Evolutionary conservation across 1,284 basidiomycete species (phyloP), one percentile per base, ranked within the genome.

Genomic region (Ustilago vetiveriae): DNA sequence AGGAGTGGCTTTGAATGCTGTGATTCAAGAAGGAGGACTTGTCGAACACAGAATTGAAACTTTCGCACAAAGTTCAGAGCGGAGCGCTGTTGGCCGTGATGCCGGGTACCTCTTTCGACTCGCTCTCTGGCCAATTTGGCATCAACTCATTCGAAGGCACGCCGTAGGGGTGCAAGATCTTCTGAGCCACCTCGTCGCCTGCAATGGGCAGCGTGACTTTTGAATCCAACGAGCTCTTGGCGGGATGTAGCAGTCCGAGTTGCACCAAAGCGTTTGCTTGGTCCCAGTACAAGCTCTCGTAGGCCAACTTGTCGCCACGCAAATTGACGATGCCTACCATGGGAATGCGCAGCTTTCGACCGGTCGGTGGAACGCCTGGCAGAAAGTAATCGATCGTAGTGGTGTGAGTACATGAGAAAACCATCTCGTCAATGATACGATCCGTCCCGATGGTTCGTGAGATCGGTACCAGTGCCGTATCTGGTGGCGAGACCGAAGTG

Each of bases 281-380:
- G 23, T 66, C 63, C 56, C 63, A 66, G n/a, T 66, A 66, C 16
- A 66, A 27, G 13, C 56, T 66, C 23, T 59, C 63, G 43, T 59
- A 66, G 0, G 63, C 63, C 23, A 66, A n/a, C 36, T 66, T 66
- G 35, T 66, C 55, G 6, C 63, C 63, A 22, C 63, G 43, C n/a
- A 66, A 29, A 16, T 66, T 66, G 38, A 66, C 63, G 23, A 66
- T 58, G 7, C 63, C 63, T 1, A 66, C 63, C 55, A 66, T 66
- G 5, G 63, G 63, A 22, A 59, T 66, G 0, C 56, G 13, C 14
- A 66, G 23, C 43, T 42, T 54, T 27, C 49, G 50, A 13, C 55
- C 47, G 1, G 63, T 66, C 4, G 63, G 63, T 11, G 55, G 55
- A 0, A 66, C 47, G 7, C 63, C 63, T 5, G 62, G 62, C 3